Evolutionary conservation across 179 eudicot species (phyloP).

Genomic region (Nepenthes alata): DNA sequence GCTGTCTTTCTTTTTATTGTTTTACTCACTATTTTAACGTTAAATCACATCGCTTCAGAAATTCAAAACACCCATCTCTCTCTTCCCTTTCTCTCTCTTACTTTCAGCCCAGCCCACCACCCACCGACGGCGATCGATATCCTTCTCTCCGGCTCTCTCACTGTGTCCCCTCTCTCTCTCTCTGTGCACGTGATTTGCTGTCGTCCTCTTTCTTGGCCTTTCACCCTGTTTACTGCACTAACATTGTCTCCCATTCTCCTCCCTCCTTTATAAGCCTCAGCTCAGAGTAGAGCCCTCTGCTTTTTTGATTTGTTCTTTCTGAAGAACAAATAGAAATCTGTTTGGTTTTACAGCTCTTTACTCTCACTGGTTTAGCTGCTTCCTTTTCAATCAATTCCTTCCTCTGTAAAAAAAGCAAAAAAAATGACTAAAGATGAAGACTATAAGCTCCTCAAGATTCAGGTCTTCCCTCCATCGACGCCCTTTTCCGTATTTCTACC

Average conservation of each 20-base stretch:
- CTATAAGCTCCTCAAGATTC: conserved; percentile 75
- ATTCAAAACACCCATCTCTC: conserved; percentile 8
- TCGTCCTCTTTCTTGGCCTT: conserved; percentile 5
- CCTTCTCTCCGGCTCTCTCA: not conserved
- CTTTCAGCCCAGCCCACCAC: not conserved
- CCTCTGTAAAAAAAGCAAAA: conserved; percentile 9
- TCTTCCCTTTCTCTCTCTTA: not conserved
- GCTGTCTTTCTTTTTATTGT: conserved; percentile 13
- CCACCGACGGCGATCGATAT: too few relatives aligned
- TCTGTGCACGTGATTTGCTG: too few relatives aligned
- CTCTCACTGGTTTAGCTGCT: not conserved
- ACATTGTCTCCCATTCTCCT: conserved; percentile 11
- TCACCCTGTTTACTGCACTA: conserved; percentile 1
- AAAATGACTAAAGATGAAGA: conserved; percentile 74
- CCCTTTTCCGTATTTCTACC: not conserved
- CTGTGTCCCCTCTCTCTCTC: not conserved
- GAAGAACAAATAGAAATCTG: not conserved
- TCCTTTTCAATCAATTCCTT: conserved; percentile 1
- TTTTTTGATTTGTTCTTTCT: too few relatives aligned
- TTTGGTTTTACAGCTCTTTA: not conserved
- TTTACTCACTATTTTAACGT: conserved; percentile 16
- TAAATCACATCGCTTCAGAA: conserved; percentile 22
- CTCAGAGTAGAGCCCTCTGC: not conserved
- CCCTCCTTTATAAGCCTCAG: not conserved
- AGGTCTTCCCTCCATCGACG: conserved; percentile 23